Percentiles rank a stretch among this genome's conserved stretches.
Conservation (phyloP, 1,284 basidiomycete genomes). For the Austroboletus rostrupii region DNA sequence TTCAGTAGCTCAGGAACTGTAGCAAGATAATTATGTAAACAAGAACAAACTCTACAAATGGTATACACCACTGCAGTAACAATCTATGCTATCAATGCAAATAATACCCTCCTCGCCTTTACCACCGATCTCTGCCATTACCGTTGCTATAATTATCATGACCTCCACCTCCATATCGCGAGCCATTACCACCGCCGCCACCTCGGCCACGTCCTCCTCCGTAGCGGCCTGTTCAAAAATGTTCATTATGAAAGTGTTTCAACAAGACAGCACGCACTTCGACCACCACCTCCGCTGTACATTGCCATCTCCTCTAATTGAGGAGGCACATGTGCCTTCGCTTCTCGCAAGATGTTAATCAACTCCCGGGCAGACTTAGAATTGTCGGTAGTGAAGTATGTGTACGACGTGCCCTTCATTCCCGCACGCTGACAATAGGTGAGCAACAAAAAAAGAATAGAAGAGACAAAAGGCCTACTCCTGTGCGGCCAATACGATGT, state of each 20-base stretch:
- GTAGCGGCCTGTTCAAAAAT: conserved; percentile 49
- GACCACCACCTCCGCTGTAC: conserved; percentile 76
- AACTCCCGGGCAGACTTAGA: conserved; percentile 93
- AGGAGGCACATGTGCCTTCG: conserved; percentile 83
- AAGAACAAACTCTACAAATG: conserved; percentile 19
- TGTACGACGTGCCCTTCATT: conserved; percentile 88
- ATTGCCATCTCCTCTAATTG: conserved; percentile 92
- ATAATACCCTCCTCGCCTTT: conserved; percentile 18
- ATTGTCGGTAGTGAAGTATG: conserved; percentile 95
- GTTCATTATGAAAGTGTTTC: conserved; percentile 3
- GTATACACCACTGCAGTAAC: conserved; percentile 22
- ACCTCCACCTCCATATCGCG: conserved; percentile 21
- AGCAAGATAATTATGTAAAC: conserved; percentile 4
- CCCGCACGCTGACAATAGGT: conserved; percentile 66
- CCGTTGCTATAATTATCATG: conserved; percentile 11
- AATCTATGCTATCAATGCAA: conserved; percentile 22
- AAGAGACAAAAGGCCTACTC: conserved; percentile 43
- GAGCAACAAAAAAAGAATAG: neutral
- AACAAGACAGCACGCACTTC: conserved; percentile 46
- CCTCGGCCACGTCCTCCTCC: conserved; percentile 51
- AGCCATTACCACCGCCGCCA: conserved; percentile 33
- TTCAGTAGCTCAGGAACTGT: too few species aligned
- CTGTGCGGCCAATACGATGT: conserved; percentile 89
- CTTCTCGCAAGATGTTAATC: conserved; percentile 84
- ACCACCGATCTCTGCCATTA: conserved; percentile 7